Evolutionary conservation across 2,329 filamentous ascomycete genomes (phyloP), one percentile per base, ranked within the genome.

Genomic region (Exophiala dermatitidis): DNA sequence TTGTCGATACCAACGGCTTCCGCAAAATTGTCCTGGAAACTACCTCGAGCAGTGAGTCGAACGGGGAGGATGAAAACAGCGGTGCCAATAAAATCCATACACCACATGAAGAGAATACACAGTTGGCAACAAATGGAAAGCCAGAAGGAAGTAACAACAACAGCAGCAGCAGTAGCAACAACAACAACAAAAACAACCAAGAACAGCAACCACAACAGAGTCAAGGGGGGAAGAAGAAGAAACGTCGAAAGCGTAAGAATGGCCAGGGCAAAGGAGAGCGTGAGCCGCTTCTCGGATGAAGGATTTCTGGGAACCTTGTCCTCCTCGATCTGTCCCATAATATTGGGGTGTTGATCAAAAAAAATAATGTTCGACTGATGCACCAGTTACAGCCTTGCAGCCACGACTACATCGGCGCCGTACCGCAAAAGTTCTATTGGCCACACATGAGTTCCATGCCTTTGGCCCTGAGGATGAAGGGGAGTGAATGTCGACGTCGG

Each of bases 11-110:
- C 1, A 82, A 84, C 51, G 87, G 87, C 2, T 78, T 90, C 48
- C 81, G 82, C 59, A 91, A 91, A 70, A 80, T 89, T 42, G 80
- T 91, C 1, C 74, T 91, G 29, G 84, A 88, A 64, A 83, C 83
- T 2, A 85, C 77, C 29, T 82, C 78, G 60, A 78, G 76, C 12
- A 77, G 72, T 59, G 76, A 77, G 41, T 73, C 72, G 3, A 71
- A 72, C 8, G 62, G 64, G 12, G 64, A 64, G 38, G 60, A 59
- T 9, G 58, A 60, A 9, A 60, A 61, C 46, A 52, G 55, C 12
- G 59, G 58, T 4, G 44, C 55, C 2, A 62, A 56, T 48, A 58
- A 57, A 10, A 52, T 37, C 10, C 41, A 46, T 5, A 42, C 47
- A 26, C n/a, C 45, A n/a, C 33, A 45, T 37, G 41, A 43, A 12